These are phyloP conservation scores for Melocanna baccifera DNA, from an alignment of 176 grass and related monocot genomes.

Conservation along the genomic window DNA sequence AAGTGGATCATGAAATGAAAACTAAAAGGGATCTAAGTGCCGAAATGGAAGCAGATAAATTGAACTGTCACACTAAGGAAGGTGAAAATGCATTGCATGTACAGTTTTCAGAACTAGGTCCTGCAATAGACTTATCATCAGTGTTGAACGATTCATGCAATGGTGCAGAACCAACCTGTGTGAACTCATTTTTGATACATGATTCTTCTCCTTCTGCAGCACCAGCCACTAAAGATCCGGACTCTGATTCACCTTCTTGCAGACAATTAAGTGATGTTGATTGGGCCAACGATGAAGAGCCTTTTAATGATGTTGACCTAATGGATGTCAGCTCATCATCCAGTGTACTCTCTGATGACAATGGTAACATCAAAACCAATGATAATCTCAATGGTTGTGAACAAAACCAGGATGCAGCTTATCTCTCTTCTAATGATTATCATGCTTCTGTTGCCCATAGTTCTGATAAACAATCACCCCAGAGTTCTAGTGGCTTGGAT, in stretches of 20 bases:
- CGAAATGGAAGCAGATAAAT: slow-evolving; percentile 24
- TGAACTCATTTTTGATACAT: slow-evolving; percentile 18
- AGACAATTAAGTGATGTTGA: slow-evolving; percentile 28
- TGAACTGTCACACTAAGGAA: slow-evolving; percentile 37
- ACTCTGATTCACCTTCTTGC: slow-evolving; percentile 34
- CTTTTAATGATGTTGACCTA: slow-evolving; percentile 54
- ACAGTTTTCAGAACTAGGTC: slow-evolving; percentile 37
- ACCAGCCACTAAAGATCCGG: slow-evolving; percentile 25
- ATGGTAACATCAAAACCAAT: slow-evolving; percentile 6
- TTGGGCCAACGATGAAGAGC: slow-evolving; percentile 47
- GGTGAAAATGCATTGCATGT: slow-evolving; percentile 1
- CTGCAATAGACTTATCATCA: slow-evolving; percentile 18
- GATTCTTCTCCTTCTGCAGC: slow-evolving; percentile 33
- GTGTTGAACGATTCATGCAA: slow-evolving; percentile 21
- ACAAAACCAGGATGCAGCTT: slow-evolving; percentile 30
- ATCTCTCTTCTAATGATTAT: slow-evolving; percentile 9
- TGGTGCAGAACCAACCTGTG: slow-evolving; percentile 25
- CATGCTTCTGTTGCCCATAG: slow-evolving; percentile 9
- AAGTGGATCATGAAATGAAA: slow-evolving; percentile 45
- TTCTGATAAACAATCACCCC: slow-evolving; percentile 33
- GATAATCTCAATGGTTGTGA: slow-evolving; percentile 13
- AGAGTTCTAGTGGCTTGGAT: slow-evolving; percentile 34
- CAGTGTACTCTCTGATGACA: slow-evolving; percentile 46
- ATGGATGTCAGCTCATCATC: slow-evolving; percentile 70
- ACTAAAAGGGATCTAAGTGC: slow-evolving; percentile 20